phyloP scores from a whole-genome alignment of 2,329 filamentous ascomycete species.

The Penicillium sp. region DNA sequence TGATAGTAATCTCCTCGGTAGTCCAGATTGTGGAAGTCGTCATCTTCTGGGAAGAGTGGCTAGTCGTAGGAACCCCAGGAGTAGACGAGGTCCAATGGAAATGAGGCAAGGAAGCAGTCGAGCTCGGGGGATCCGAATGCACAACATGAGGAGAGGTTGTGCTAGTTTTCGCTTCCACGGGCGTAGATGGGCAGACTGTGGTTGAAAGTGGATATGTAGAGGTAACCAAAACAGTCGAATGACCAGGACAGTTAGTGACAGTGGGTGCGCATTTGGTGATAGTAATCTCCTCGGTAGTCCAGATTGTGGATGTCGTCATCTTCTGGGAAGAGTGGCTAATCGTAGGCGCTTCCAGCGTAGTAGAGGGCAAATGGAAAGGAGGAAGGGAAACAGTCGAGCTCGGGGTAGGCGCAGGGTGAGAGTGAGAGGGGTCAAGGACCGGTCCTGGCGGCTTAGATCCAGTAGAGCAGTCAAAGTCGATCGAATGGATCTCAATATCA shows the following conservation, averaged over 20 bases:
- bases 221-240: slow-evolving; percentile 50
- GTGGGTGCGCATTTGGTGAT: slow-evolving; percentile 38
- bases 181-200: slow-evolving; percentile 52
- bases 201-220: slow-evolving; percentile 57
- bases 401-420: background rate
- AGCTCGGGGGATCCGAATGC: background rate
- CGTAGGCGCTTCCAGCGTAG: background rate
- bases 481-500: slow-evolving; percentile 56
- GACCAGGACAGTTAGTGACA: slow-evolving; percentile 51
- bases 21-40: slow-evolving; percentile 34
- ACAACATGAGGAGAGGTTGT: background rate
- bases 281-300: slow-evolving; percentile 32
- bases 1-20: slow-evolving; percentile 34
- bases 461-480: slow-evolving; percentile 23
- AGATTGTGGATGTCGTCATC: slow-evolving; percentile 32
- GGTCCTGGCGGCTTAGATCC: slow-evolving; percentile 13
- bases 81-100: background rate
- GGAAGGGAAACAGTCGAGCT: background rate
- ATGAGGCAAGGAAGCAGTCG: background rate
- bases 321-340: background rate
- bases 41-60: background rate
- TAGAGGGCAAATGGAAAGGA: background rate
- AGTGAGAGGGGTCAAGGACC: background rate
- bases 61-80: background rate
- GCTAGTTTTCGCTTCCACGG: background rate